A percentile compares a stretch with the other conserved stretches of the same genome.
Evolutionary conservation across 2,329 filamentous ascomycete species (phyloP).

Genomic region (Akanthomyces muscarius): DNA sequence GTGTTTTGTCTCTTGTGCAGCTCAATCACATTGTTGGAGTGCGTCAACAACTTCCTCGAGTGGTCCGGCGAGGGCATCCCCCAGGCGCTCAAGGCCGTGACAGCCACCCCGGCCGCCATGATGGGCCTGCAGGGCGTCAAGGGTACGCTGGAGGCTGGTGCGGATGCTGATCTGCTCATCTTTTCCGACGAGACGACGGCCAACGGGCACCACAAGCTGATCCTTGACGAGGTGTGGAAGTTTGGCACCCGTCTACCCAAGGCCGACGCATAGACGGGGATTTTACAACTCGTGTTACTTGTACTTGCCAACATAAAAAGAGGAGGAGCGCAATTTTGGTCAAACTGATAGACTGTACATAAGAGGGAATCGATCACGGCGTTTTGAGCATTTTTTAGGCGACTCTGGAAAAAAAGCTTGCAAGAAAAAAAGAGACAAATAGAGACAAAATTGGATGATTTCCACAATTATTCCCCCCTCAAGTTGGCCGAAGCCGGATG

Average conservation of each 20-base stretch:
- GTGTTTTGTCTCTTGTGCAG: constrained; percentile 32
- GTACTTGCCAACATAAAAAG: background rate
- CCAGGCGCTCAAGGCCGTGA: constrained; percentile 68
- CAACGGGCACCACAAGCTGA: constrained; percentile 46
- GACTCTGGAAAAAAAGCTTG: background rate
- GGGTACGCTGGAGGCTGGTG: constrained; percentile 59
- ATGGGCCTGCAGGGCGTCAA: constrained; percentile 64
- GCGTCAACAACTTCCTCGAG: constrained; percentile 74
- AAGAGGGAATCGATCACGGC: constrained; percentile 4
- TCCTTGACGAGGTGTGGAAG: constrained; percentile 77
- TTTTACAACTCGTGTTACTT: background rate
- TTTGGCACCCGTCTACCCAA: constrained; percentile 56
- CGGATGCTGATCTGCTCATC: constrained; percentile 67
- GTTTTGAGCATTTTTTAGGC: constrained; percentile 7
- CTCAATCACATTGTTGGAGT: constrained; percentile 72
- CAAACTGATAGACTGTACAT: constrained; percentile 13
- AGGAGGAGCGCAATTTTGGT: background rate
- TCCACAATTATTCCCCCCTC: background rate
- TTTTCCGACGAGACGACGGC: constrained; percentile 51
- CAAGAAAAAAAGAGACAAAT: background rate
- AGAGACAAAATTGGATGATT: background rate
- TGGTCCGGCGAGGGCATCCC: constrained; percentile 68
- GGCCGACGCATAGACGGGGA: constrained; percentile 16
- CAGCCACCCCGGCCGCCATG: constrained; percentile 73
- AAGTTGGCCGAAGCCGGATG: background rate